Evolutionary conservation across 768 basidiomycete species (phyloP).

Genomic region (Lentinula boryana): DNA sequence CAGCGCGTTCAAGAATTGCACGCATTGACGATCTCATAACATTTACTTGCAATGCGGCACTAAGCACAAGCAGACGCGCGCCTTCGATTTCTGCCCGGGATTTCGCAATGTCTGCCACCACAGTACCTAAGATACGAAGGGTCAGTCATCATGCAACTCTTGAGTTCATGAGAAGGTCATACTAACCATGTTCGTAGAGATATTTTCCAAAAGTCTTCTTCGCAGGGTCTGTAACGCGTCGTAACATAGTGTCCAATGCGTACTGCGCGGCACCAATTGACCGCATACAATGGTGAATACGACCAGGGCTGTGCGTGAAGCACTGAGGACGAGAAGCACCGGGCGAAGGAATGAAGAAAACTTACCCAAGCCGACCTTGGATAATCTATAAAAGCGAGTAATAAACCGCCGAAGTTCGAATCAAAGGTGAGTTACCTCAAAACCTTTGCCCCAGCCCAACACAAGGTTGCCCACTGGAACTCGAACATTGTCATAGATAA

Average conservation of each 20-base stretch:
- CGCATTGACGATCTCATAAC: not conserved
- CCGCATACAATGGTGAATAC: conserved; percentile 97
- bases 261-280: conserved; percentile 85
- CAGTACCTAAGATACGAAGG: conserved; percentile 50
- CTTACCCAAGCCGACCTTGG: conserved; percentile 90
- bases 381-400: conserved; percentile 52
- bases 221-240: conserved; percentile 85
- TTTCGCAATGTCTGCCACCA: conserved; percentile 86
- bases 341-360: not conserved
- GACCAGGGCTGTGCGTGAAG: conserved; percentile 61
- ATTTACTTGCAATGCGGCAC: conserved; percentile 80
- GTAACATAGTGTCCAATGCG: conserved; percentile 83
- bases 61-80: conserved; percentile 81
- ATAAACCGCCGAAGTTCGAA: not conserved
- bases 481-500: conserved; percentile 90
- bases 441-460: conserved; percentile 91
- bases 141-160: not conserved
- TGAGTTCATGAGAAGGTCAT: not conserved
- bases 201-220: conserved; percentile 94
- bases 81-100: conserved; percentile 91
- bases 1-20: not conserved
- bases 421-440: conserved; percentile 53
- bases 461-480: conserved; percentile 81
- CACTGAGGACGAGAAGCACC: not conserved
- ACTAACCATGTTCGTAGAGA: conserved; percentile 82